Conservation (phyloP, 345 rosid genomes). For the Cochlearia excelsa region DNA sequence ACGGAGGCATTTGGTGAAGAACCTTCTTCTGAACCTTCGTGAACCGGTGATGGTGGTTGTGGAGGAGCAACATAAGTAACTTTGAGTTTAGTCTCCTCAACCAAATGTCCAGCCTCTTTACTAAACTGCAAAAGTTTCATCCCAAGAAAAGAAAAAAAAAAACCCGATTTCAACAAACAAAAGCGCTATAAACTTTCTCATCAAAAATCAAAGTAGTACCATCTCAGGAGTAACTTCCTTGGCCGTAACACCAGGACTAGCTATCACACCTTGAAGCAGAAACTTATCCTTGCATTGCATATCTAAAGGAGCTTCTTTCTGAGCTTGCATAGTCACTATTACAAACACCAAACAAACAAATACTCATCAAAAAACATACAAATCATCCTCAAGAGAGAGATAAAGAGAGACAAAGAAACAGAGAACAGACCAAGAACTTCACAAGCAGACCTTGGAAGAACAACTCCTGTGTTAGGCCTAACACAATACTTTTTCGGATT, state of each 20-base stretch:
- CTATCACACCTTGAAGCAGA: conserved; percentile 66
- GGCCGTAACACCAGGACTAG: conserved; percentile 50
- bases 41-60: conserved; percentile 79
- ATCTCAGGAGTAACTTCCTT: conserved; percentile 67
- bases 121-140: conserved; percentile 52
- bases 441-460: conserved; percentile 55
- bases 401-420: neutral
- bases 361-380: neutral
- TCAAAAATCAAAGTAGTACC: conserved; percentile 37
- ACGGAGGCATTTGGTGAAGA: conserved; percentile 62
- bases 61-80: conserved; percentile 75
- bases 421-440: conserved; percentile 45
- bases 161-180: neutral
- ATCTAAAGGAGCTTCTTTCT: conserved; percentile 71
- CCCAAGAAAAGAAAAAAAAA: neutral
- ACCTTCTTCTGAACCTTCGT: conserved; percentile 88
- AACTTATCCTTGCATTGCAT: conserved; percentile 92
- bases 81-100: conserved; percentile 74
- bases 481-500: conserved; percentile 49
- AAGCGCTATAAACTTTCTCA: no score
- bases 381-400: neutral
- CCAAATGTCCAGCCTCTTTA: conserved; percentile 51
- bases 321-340: conserved; percentile 92
- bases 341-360: neutral
- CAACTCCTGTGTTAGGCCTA: conserved; percentile 64